Conservation (phyloP, 768 basidiomycete species). For the Tylopilus subfusipes region DNA sequence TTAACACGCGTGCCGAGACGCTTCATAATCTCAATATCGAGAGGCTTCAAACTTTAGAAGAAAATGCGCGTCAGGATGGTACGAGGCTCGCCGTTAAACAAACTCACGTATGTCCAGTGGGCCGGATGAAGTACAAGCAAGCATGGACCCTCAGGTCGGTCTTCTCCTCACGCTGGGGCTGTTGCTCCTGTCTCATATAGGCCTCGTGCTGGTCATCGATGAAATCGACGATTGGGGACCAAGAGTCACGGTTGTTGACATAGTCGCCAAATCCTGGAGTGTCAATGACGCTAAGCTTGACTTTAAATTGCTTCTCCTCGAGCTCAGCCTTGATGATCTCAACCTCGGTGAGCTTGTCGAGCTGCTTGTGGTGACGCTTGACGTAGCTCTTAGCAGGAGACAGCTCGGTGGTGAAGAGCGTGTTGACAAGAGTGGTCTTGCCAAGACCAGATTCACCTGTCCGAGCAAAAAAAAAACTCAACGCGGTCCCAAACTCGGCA, state of each 20-base stretch:
- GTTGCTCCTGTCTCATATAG: slow-evolving; percentile 98
- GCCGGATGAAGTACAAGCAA: slow-evolving; percentile 94
- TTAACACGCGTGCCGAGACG: slow-evolving; percentile 97
- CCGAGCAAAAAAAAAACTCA: background rate
- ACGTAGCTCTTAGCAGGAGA: slow-evolving; percentile 88
- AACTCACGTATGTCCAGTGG: slow-evolving; percentile 93
- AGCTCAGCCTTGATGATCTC: slow-evolving; percentile 99
- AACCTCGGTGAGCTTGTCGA: slow-evolving; percentile 97
- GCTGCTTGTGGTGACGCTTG: slow-evolving; percentile 87
- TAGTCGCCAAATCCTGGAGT: slow-evolving; percentile 99
- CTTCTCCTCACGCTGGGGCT: slow-evolving; percentile 93
- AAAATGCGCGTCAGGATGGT: slow-evolving; percentile 4
- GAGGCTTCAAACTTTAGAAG: slow-evolving; percentile 69
- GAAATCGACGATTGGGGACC: slow-evolving; percentile 98
- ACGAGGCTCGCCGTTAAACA: background rate
- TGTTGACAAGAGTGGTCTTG: slow-evolving; percentile 98
- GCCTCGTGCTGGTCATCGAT: slow-evolving; percentile 95
- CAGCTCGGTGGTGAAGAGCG: slow-evolving; percentile 96
- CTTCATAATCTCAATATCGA: slow-evolving; percentile 99
- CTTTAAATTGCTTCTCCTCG: slow-evolving; percentile 98
- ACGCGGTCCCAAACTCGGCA: background rate
- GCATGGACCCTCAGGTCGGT: slow-evolving; percentile 95
- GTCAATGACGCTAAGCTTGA: slow-evolving; percentile 98
- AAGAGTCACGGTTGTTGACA: slow-evolving; percentile 99
- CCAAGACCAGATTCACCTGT: slow-evolving; percentile 95